Conservation (phyloP, 192 early-diverging fungal genomes). For the Coemansia sp. region DNA sequence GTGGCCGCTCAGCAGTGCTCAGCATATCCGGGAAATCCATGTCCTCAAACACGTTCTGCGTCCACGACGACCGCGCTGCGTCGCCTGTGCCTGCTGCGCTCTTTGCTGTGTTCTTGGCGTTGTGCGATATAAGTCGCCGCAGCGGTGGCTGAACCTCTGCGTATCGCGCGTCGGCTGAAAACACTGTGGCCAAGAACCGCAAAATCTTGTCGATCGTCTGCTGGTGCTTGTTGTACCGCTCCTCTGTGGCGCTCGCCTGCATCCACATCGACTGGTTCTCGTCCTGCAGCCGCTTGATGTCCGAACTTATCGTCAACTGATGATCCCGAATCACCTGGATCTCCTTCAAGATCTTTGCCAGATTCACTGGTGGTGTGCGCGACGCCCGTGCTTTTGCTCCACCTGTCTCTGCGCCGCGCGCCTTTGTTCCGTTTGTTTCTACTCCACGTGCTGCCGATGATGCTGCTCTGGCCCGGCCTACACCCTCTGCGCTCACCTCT, state of each 20-base stretch:
- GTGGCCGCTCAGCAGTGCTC: slow-evolving; percentile 16
- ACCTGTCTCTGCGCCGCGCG: neutral
- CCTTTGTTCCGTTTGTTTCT: neutral
- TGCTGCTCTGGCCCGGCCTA: neutral
- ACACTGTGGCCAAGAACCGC: slow-evolving; percentile 85
- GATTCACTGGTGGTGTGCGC: slow-evolving; percentile 21
- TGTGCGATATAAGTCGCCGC: slow-evolving; percentile 44
- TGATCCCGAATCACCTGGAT: slow-evolving; percentile 87
- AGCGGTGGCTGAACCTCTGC: slow-evolving; percentile 39
- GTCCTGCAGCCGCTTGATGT: slow-evolving; percentile 81
- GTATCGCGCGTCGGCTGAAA: slow-evolving; percentile 56
- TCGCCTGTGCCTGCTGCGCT: neutral
- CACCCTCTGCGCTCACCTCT: slow-evolving; percentile 4
- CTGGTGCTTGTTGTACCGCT: slow-evolving; percentile 83
- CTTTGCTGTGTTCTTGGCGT: neutral
- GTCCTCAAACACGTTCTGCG: slow-evolving; percentile 30
- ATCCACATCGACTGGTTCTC: slow-evolving; percentile 91
- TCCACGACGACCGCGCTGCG: slow-evolving; percentile 13
- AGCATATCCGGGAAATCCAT: slow-evolving; percentile 35
- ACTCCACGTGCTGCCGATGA: neutral
- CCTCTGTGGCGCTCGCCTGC: slow-evolving; percentile 70
- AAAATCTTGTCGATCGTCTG: slow-evolving; percentile 92
- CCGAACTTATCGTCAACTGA: slow-evolving; percentile 82
- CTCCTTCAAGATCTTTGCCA: slow-evolving; percentile 62
- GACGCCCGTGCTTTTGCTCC: slow-evolving; percentile 18